A percentile compares a stretch with the other conserved stretches of the same genome.
These are phyloP conservation scores for Elsinoe arachidis DNA, from an alignment of 2,329 filamentous ascomycete species.

Conservation along the genomic window DNA sequence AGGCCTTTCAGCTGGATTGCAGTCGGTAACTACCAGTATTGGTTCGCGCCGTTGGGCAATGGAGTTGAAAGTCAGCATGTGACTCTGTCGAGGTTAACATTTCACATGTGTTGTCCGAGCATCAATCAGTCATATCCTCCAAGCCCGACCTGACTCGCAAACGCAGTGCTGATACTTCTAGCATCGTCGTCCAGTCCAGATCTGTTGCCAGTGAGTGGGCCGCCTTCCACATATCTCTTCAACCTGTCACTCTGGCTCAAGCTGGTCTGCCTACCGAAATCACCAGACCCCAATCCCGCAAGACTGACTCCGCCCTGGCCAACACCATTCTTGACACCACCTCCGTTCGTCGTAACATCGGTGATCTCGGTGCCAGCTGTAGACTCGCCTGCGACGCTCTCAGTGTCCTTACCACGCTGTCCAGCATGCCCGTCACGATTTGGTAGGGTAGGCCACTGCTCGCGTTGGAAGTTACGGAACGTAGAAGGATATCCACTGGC, in stretches of 20 bases:
- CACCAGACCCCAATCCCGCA: conserved; percentile 67
- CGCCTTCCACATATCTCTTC: conserved; percentile 81
- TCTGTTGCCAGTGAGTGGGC: conserved; percentile 44
- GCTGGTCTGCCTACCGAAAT: conserved; percentile 61
- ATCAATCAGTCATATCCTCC: conserved; percentile 26
- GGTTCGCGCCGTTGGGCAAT: neutral
- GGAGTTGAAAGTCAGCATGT: neutral
- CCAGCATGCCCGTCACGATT: conserved; percentile 55
- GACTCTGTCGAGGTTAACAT: neutral
- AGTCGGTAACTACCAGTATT: neutral
- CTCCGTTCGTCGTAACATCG: conserved; percentile 69
- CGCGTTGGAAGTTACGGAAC: conserved; percentile 80
- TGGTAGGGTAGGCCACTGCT: conserved; percentile 72
- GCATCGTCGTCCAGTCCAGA: conserved; percentile 78
- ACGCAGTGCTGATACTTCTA: conserved; percentile 91
- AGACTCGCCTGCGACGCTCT: conserved; percentile 80
- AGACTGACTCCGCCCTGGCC: conserved; percentile 84
- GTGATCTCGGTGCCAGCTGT: conserved; percentile 86
- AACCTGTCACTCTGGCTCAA: conserved; percentile 81
- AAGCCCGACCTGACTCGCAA: conserved; percentile 75
- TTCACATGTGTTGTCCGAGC: neutral
- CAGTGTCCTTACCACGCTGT: conserved; percentile 35
- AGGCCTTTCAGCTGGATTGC: neutral
- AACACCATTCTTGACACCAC: conserved; percentile 37
- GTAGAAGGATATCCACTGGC: conserved; percentile 71